Evolutionary conservation across 352 stramenopile species (phyloP).

Genomic region (Globisporangium polare): DNA sequence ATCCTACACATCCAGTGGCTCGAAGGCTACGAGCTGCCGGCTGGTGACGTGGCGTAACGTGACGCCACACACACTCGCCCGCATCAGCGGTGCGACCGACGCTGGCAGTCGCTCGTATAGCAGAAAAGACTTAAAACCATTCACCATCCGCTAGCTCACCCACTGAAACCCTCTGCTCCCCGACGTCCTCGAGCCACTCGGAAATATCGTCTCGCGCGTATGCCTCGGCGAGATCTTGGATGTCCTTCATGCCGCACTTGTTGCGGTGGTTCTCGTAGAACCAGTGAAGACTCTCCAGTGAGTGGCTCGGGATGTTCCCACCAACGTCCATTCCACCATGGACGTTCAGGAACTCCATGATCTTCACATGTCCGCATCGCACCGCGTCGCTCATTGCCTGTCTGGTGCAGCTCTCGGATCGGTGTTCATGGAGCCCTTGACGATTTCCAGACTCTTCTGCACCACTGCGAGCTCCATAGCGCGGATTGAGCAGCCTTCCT

Average conservation of each 20-base stretch:
- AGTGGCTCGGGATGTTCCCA: background rate
- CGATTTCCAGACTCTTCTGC: too few relatives aligned
- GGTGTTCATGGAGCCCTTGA: too few relatives aligned
- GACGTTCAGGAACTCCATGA: slow-evolving; percentile 1
- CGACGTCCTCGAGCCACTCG: slow-evolving; percentile 1
- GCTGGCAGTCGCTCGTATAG: too few relatives aligned
- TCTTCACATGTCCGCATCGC: background rate
- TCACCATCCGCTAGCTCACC: background rate
- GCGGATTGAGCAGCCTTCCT: too few relatives aligned
- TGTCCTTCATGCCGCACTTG: background rate
- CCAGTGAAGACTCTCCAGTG: background rate
- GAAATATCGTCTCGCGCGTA: background rate
- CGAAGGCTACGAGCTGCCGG: too few relatives aligned
- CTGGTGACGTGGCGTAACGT: too few relatives aligned
- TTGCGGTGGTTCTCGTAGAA: background rate
- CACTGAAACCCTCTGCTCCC: background rate
- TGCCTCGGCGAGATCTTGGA: background rate
- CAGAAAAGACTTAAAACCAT: background rate
- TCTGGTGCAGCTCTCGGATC: too few relatives aligned
- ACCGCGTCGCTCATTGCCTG: too few relatives aligned
- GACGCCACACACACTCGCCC: too few relatives aligned
- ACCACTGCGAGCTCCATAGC: too few relatives aligned
- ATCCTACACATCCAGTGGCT: too few relatives aligned
- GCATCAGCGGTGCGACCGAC: too few relatives aligned
- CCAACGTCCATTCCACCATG: background rate